Conservation (phyloP, 148 eudicot species). For the Pouteria glomerata region DNA sequence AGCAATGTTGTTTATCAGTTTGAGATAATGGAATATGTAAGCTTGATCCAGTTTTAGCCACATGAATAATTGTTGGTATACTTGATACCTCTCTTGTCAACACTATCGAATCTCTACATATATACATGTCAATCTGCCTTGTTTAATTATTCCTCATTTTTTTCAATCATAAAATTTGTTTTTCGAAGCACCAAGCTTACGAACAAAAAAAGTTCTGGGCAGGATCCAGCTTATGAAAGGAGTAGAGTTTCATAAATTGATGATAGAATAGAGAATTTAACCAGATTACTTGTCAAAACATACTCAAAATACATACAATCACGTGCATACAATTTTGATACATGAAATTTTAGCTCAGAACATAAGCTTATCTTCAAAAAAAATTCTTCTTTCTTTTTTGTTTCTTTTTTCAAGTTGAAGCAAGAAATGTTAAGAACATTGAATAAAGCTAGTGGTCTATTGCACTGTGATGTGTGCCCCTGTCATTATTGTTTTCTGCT, state of each 20-base stretch:
- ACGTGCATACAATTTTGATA: background rate
- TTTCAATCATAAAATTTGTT: background rate
- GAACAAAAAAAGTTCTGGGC: too few species aligned
- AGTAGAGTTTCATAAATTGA: background rate
- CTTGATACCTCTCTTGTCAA: background rate
- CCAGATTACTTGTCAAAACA: background rate
- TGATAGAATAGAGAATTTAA: background rate
- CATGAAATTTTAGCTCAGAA: background rate
- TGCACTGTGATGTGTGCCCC: background rate
- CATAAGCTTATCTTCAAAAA: background rate
- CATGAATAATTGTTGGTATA: background rate
- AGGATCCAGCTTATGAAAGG: too few species aligned
- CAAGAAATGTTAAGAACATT: background rate
- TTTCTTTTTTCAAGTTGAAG: background rate
- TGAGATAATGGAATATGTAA: conserved; percentile 99
- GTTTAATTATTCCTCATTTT: background rate
- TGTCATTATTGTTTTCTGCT: background rate
- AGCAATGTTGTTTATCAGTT: conserved; percentile 83
- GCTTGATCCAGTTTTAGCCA: conserved; percentile 18
- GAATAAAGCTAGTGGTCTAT: background rate
- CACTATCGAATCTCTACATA: background rate
- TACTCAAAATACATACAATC: background rate
- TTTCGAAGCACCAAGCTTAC: background rate
- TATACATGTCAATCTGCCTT: background rate
- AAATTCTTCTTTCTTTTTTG: background rate